Evolutionary conservation across 2,329 filamentous ascomycete species (phyloP).

Genomic region (Coniella vitis): DNA sequence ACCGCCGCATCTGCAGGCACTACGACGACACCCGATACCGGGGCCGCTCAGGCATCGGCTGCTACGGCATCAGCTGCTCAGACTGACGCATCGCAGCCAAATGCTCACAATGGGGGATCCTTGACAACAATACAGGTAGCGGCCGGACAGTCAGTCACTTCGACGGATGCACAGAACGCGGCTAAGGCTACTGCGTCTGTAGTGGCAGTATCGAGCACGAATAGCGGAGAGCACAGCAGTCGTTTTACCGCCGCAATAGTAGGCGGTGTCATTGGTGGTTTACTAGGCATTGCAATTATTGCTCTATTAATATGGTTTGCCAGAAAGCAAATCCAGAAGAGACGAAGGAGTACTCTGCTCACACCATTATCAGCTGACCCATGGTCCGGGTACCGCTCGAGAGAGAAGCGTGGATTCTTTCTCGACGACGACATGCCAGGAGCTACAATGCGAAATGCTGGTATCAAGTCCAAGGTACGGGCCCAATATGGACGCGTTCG

Average conservation of each 20-base stretch:
- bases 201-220: constrained; percentile 5
- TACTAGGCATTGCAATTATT: constrained; percentile 39
- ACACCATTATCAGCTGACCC: constrained; percentile 38
- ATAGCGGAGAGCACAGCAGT: constrained; percentile 21
- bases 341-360: constrained; percentile 41
- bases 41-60: background rate
- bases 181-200: constrained; percentile 20
- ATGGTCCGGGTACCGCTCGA: background rate
- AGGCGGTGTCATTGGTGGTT: constrained; percentile 44
- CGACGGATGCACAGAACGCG: background rate
- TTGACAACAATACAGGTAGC: constrained; percentile 16
- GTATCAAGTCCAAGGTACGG: constrained; percentile 33
- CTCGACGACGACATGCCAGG: constrained; percentile 42
- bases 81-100: constrained; percentile 5
- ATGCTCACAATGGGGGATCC: constrained; percentile 7
- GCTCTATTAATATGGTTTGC: constrained; percentile 45
- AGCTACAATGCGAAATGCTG: constrained; percentile 38
- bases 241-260: constrained; percentile 38
- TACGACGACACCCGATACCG: constrained; percentile 17
- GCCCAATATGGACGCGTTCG: constrained; percentile 30
- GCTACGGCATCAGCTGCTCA: constrained; percentile 12
- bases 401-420: constrained; percentile 29
- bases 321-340: constrained; percentile 35
- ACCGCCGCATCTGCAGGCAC: constrained; percentile 18
- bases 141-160: constrained; percentile 10